A percentile compares a stretch with the other conserved stretches of the same genome.
phyloP scores from a whole-genome alignment of 768 basidiomycete genomes.

The Suillus bovinus region DNA sequence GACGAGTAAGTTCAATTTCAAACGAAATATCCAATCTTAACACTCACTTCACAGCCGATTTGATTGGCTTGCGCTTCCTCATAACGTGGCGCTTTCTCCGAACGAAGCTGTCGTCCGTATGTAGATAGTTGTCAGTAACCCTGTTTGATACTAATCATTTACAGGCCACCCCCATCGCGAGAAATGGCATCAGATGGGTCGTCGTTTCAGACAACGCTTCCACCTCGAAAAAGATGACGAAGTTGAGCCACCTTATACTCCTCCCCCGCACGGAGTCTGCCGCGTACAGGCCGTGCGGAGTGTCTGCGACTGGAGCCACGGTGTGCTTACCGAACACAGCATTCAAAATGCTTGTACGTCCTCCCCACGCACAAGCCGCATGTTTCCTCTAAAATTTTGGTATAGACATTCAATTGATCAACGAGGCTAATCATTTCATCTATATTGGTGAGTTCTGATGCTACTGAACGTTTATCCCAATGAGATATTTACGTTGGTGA shows the following conservation, averaged over 20 bases:
- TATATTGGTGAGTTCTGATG: constrained; percentile 74
- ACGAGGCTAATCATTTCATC: constrained; percentile 83
- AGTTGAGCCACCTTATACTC: constrained; percentile 3
- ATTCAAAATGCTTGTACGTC: constrained; percentile 91
- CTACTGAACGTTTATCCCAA: neutral
- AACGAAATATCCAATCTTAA: too few relatives aligned
- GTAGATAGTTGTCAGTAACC: too few relatives aligned
- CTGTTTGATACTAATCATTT: too few relatives aligned
- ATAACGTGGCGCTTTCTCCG: too few relatives aligned
- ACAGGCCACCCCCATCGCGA: too few relatives aligned
- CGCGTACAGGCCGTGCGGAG: constrained; percentile 44
- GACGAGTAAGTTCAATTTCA: constrained; percentile 22
- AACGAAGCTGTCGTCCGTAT: constrained; percentile 16
- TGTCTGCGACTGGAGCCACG: constrained; percentile 93
- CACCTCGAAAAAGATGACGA: constrained; percentile 9
- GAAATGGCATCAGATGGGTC: too few relatives aligned
- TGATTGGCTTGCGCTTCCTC: too few relatives aligned
- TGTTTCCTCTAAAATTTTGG: constrained; percentile 4
- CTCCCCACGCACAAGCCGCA: constrained; percentile 6
- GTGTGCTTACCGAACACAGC: constrained; percentile 84
- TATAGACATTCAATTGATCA: constrained; percentile 75
- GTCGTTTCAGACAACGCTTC: too few relatives aligned
- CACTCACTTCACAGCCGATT: too few relatives aligned
- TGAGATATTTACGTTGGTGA: constrained; percentile 12
- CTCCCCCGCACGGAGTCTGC: constrained; percentile 43